These are phyloP conservation scores for Chaetomium sp. DNA, from an alignment of 2,329 filamentous ascomycete genomes.

Conservation along the genomic window DNA sequence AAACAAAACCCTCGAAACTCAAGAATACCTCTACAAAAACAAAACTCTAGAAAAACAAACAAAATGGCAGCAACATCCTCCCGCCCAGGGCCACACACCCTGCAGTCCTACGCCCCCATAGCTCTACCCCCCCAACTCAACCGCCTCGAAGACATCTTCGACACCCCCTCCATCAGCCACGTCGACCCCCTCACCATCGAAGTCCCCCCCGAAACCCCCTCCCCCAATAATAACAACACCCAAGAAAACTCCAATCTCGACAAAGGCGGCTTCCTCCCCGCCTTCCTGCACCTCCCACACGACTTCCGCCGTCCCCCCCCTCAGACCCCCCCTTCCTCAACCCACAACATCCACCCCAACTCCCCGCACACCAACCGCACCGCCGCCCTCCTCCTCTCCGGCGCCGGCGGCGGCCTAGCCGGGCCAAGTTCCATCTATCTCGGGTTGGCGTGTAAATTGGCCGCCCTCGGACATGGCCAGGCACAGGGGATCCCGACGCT, in stretches of 20 bases:
- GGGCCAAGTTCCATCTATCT: conserved; percentile 35
- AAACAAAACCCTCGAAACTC: too few relatives aligned
- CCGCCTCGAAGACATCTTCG: conserved; percentile 8
- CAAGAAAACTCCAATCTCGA: not conserved
- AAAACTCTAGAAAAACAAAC: too few relatives aligned
- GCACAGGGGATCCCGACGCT: conserved; percentile 29
- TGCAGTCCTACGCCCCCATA: conserved; percentile 14
- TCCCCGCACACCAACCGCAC: conserved; percentile 16
- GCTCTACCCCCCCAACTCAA: conserved; percentile 14
- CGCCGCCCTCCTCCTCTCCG: conserved; percentile 24
- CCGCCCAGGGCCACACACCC: conserved; percentile 10
- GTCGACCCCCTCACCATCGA: conserved; percentile 16
- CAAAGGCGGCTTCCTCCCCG: conserved; percentile 21
- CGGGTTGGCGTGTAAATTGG: conserved; percentile 35
- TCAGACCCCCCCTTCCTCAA: not conserved
- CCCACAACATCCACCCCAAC: too few relatives aligned
- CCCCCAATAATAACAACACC: too few relatives aligned
- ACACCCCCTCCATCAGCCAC: conserved; percentile 5
- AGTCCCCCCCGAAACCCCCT: not conserved
- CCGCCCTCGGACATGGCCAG: conserved; percentile 24
- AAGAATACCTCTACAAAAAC: too few relatives aligned
- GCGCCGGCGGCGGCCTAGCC: conserved; percentile 13
- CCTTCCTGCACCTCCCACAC: conserved; percentile 30
- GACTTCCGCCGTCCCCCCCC: conserved; percentile 18
- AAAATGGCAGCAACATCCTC: conserved; percentile 13